Base-by-base conservation (phyloP, 75 land plant genomes). In the Selaginella moellendorffii region DNA sequence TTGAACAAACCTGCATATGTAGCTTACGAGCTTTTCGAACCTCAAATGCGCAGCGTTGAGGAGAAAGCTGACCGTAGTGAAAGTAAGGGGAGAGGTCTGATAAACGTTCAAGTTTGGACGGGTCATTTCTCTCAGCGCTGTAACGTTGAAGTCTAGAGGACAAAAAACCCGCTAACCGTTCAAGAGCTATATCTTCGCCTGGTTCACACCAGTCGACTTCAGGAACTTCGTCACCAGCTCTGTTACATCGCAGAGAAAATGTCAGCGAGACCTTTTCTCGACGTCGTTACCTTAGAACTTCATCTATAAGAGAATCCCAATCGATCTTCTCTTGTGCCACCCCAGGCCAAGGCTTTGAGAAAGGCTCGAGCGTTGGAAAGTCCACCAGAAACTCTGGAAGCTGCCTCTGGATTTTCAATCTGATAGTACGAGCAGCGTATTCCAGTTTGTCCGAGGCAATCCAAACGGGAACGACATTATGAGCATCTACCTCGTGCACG, bases 381-480 rank as follows among this genome's bases (percentile, higher is more conserved):
- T 93, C 87, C 25, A 78, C 73, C 17, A 93, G 74, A 74, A 77
- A 93, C 74, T 93, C 87, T 27, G 85, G 78, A 29, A 93, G 83
- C 61, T 69, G 70, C 59, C 75, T 80, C 46, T 89, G 79, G 14
- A 93, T 93, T 63, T 88, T 93, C 2, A 81, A 53, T 51, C 98
- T 68, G 28, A 93, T 66, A 0, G 98, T 93, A 60, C 80, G 85
- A 1, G 98, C 98, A 62, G 83, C 64, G 58, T 88, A 86, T 63
- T 93, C 98, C 67, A 85, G 70, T 68, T 85, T 88, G 14, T 71
- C 75, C 0, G 96, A 93, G 27, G 98, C 98, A 20, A 69, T 67
- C 98, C 98, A 93, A 22, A 85, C 70, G 12, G 98, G 98, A 1
- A 93, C 96, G 0, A 93, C 73, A 59, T 93, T 93, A 66, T 93